Base-by-base conservation (phyloP, 1,284 basidiomycete species). In the Inonotus hispidus region DNA sequence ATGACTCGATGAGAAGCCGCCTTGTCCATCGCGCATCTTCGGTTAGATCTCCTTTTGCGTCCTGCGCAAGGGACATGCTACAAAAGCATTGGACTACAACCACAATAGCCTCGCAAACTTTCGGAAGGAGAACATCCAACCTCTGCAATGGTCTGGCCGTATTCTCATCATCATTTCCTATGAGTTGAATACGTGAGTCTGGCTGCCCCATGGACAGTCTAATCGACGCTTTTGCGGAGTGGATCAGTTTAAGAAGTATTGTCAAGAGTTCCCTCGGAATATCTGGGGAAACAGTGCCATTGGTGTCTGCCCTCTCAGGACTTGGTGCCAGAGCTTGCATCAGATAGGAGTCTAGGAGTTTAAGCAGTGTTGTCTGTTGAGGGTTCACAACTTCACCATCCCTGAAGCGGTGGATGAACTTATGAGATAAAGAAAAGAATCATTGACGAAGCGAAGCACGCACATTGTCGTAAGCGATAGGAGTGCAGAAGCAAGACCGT, bases 311-410 rank as follows among this genome's bases (percentile, higher is more conserved):
- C 38, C 16, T 14, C 72, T 70, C 56, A 73, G 67, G 27, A 25
- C 46, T 45, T 1, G 70, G 68, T 21, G 68, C 69, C 21, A 70
- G 67, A 14, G 66, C 47, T 67, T 41, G 70, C 66, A 90, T 85
- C 57, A 93, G 75, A 68, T 88, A 86, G 1, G 91, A 89, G 71
- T 95, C 93, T 16, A 94, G 74, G 5, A 95, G 76, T 73, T 94
- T 95, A 60, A 95, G 80, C n/a, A 95, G 74, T 11, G 83, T 88
- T 1, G 85, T 92, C 72, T 95, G 93, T 66, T 88, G 85, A 0
- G 92, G 90, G 2, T 89, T 84, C 45, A 93, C 81, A n/a, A 85
- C 77, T 72, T 93, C 92, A 53, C 80, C 83, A 27, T 75, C 66
- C 63, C 90, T 92, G 69, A 41, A 53, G 67, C 83, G 84, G 23